phyloP scores from a whole-genome alignment of 2,329 filamentous ascomycete species.

The Aureobasidium vineae region DNA sequence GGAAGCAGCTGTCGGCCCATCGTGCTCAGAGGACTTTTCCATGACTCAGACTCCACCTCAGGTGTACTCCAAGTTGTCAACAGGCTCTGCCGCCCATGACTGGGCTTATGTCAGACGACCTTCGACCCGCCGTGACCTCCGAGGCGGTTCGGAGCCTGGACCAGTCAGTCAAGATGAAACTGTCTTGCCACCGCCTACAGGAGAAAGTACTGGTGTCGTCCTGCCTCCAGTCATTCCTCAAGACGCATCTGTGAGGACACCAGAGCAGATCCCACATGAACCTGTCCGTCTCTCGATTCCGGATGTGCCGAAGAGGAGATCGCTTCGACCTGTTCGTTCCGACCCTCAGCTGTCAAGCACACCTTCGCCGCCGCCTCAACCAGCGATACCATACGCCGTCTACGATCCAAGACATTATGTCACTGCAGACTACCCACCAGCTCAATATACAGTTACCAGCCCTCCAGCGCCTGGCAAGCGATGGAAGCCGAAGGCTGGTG shows the following conservation, averaged over 20 bases:
- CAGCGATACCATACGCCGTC: not conserved
- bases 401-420: conserved; percentile 14
- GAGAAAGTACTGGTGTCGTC: not conserved
- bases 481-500: conserved; percentile 17
- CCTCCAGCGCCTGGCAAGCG: not conserved
- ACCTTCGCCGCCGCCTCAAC: not conserved
- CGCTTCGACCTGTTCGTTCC: conserved; percentile 6
- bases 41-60: conserved; percentile 22
- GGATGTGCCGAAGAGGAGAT: not conserved
- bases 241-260: conserved; percentile 16
- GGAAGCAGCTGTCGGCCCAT: not conserved
- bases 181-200: not conserved
- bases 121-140: not conserved
- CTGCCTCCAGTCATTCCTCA: conserved; percentile 12
- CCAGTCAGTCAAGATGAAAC: not conserved
- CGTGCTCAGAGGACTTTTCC: conserved; percentile 11
- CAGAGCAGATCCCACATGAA: not conserved
- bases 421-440: not conserved
- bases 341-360: conserved; percentile 7
- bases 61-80: not conserved
- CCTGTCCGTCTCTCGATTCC: conserved; percentile 6
- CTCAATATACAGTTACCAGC: not conserved
- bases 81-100: not conserved
- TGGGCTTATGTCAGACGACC: conserved; percentile 7
- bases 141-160: conserved; percentile 6